Conservation (phyloP, 805 yeast genomes). For the Danielia reshetovae region DNA sequence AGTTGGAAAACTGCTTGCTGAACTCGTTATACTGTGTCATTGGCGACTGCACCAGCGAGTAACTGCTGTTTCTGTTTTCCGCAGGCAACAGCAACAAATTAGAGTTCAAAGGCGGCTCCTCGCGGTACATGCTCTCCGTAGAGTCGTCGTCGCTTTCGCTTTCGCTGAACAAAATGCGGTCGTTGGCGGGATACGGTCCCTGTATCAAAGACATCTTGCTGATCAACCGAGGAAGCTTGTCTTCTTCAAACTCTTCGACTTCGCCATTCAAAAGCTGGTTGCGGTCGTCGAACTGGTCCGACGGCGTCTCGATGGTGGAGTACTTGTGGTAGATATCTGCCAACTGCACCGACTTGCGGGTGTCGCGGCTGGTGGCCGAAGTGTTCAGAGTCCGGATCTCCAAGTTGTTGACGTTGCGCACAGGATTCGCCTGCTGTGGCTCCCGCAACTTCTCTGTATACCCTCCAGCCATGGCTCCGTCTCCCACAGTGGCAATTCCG, state of each 20-base stretch:
- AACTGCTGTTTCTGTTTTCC: slow-evolving; percentile 28
- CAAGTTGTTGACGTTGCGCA: slow-evolving; percentile 27
- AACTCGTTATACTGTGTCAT: slow-evolving; percentile 41
- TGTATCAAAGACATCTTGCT: slow-evolving; percentile 25
- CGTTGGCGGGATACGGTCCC: slow-evolving; percentile 35
- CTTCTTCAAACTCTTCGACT: slow-evolving; percentile 32
- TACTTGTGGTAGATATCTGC: slow-evolving; percentile 43
- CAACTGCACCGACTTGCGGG: slow-evolving; percentile 36
- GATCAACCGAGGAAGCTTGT: slow-evolving; percentile 29
- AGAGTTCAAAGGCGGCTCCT: background rate
- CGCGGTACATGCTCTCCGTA: background rate
- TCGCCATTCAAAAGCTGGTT: slow-evolving; percentile 35
- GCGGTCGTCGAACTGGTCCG: slow-evolving; percentile 37
- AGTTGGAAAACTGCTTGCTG: slow-evolving; percentile 33
- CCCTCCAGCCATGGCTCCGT: background rate
- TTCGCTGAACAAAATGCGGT: slow-evolving; percentile 28
- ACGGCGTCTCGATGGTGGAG: slow-evolving; percentile 35
- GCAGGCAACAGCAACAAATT: slow-evolving; percentile 23
- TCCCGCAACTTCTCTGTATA: slow-evolving; percentile 1
- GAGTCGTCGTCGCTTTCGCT: slow-evolving; percentile 27
- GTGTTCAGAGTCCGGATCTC: too few species aligned
- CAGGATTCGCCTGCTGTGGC: slow-evolving; percentile 1
- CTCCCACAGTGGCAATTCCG: background rate
- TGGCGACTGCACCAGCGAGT: slow-evolving; percentile 40
- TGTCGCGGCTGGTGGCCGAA: slow-evolving; percentile 2